Percentiles rank a stretch among this genome's conserved stretches.
Evolutionary conservation across 2,329 filamentous ascomycete species (phyloP).

Genomic region (Hypoxylon sp.): DNA sequence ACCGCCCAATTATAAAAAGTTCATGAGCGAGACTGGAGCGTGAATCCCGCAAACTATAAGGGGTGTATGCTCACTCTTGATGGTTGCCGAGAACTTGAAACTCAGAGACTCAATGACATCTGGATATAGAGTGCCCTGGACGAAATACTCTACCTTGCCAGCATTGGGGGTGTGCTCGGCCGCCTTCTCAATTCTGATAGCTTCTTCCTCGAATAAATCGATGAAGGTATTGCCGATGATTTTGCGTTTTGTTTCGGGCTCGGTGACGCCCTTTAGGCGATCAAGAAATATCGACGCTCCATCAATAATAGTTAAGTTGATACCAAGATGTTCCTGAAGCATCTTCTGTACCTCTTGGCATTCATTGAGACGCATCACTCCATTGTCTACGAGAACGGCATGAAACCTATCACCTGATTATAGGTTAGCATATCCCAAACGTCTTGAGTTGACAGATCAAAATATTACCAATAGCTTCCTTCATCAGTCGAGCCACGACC

Average conservation of each 20-base stretch:
- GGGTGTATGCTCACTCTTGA: slow-evolving; percentile 59
- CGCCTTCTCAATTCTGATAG: slow-evolving; percentile 75
- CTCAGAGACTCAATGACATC: slow-evolving; percentile 63
- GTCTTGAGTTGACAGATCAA: not conserved
- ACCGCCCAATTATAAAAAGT: not conserved
- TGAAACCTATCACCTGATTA: slow-evolving; percentile 82
- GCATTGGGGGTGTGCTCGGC: slow-evolving; percentile 76
- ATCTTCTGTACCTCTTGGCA: slow-evolving; percentile 85
- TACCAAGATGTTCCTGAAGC: slow-evolving; percentile 83
- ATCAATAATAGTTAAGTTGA: slow-evolving; percentile 91
- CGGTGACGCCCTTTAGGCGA: slow-evolving; percentile 80
- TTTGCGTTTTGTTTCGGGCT: slow-evolving; percentile 90
- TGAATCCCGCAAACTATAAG: slow-evolving; percentile 67
- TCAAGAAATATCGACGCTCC: slow-evolving; percentile 83
- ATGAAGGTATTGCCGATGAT: slow-evolving; percentile 87
- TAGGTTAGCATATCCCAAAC: slow-evolving; percentile 64
- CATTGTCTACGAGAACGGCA: slow-evolving; percentile 80
- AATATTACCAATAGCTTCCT: slow-evolving; percentile 4
- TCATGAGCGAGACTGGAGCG: slow-evolving; percentile 49
- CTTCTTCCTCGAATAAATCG: slow-evolving; percentile 86
- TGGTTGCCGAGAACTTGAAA: slow-evolving; percentile 38
- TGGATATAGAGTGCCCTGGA: slow-evolving; percentile 89
- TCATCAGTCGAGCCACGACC: slow-evolving; percentile 82
- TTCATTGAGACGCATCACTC: slow-evolving; percentile 88
- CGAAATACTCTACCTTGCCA: slow-evolving; percentile 87